Base-by-base conservation (phyloP, 371 early-diverging fungal genomes). In the Actinomucor elegans region DNA sequence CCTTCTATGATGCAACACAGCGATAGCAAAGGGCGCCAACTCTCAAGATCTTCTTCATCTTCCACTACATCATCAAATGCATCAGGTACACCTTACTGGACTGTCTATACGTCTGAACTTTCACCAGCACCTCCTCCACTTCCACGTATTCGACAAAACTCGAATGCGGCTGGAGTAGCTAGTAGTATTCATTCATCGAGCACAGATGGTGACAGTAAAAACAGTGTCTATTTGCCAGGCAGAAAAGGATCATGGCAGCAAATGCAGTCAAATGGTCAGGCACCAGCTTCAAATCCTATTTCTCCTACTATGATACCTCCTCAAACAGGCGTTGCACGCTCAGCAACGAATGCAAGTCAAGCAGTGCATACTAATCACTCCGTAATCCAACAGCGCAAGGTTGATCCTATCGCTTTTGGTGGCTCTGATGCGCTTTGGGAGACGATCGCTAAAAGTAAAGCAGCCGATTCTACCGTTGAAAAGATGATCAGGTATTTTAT, bases 371-470 rank as follows among this genome's bases (percentile, higher is more conserved):
- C 52, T 24, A 55, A 58, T 27, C 41, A 37, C 10, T 60, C 62
- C 11, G 40, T 69, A 11, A 53, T 68, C 24, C 73, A 72, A 34
- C 77, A 76, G 47, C 64, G 68, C 17, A 68, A 64, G 20, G 69
- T 73, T 0, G 77, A 76, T 42, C 73, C 73, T 10, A 50, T 76
- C 9, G 34, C 64, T 5, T 76, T 73, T 59, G 77, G 77, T 18
- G 77, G 73, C 2, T 68, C 73, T 5, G 77, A 76, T 61, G 67
- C 69, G 11, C 52, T 76, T 27, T 76, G 77, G 77, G 73, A 76
- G 15, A 71, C 67, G 4, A 67, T 76, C 26, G 52, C 67, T 6
- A 70, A 69, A 44, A 66, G 56, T 34, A 49, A 61, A 49, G 55
- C 67, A 12, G 53, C 55, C 15, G 78, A 77, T 35, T 57, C 59